phyloP scores from a whole-genome alignment of 208 protist species.

The Porcisia hertigi region DNA sequence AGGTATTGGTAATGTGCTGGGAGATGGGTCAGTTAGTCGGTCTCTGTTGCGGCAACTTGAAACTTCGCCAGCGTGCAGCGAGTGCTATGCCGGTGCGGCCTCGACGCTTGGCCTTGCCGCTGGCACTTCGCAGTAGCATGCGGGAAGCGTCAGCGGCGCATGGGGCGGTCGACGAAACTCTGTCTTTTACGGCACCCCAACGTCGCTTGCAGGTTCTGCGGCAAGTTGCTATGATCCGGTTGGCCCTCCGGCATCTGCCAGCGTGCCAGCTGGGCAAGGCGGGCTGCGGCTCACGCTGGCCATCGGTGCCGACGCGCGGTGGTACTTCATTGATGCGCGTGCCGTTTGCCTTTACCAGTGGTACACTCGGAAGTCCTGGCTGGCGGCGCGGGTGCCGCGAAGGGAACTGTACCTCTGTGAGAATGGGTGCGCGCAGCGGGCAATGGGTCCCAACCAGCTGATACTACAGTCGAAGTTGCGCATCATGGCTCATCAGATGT shows the following conservation, averaged over 20 bases:
- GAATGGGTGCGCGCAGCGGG: constrained; percentile 34
- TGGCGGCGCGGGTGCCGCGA: constrained; percentile 36
- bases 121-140: not conserved
- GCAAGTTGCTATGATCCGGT: constrained; percentile 8
- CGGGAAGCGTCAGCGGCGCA: not conserved
- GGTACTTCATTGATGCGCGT: constrained; percentile 57
- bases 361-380: constrained; percentile 31
- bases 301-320: constrained; percentile 47
- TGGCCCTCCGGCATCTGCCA: constrained; percentile 7
- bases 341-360: constrained; percentile 42
- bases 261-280: constrained; percentile 13
- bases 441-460: constrained; percentile 41
- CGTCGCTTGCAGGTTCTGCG: constrained; percentile 8
- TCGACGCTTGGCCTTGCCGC: constrained; percentile 1
- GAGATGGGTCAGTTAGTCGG: constrained; percentile 8
- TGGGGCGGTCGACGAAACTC: constrained; percentile 9
- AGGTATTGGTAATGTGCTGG: constrained; percentile 8
- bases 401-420: constrained; percentile 38
- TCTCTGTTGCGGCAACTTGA: constrained; percentile 26
- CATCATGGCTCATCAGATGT: constrained; percentile 43
- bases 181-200: constrained; percentile 18
- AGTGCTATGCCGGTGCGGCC: constrained; percentile 9
- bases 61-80: not conserved
- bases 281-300: constrained; percentile 27
- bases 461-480: constrained; percentile 49